phyloP scores from a whole-genome alignment of 805 yeast genomes.

The Candida glaebosa region DNA sequence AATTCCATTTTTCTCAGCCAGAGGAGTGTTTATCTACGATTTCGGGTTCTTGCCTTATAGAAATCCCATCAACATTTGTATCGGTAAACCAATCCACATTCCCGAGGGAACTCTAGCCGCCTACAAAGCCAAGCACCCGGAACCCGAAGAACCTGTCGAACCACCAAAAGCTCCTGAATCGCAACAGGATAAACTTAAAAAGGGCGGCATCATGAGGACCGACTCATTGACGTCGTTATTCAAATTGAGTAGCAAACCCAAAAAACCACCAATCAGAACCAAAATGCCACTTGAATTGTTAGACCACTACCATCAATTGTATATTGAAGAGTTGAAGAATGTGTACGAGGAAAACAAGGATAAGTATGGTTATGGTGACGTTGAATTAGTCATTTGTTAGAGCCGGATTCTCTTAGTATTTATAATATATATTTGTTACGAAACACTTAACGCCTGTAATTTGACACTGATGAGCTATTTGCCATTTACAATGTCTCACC shows the following conservation, averaged over 20 bases:
- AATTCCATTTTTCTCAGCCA: constrained; percentile 83
- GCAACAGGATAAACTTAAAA: constrained; percentile 2
- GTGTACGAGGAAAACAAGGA: constrained; percentile 67
- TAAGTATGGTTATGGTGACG: constrained; percentile 49
- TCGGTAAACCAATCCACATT: constrained; percentile 64
- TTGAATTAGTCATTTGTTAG: constrained; percentile 35
- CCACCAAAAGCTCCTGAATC: constrained; percentile 3
- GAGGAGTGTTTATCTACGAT: constrained; percentile 90
- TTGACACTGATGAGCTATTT: too few relatives aligned
- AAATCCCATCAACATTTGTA: constrained; percentile 71
- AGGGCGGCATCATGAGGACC: constrained; percentile 8
- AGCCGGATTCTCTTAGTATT: not conserved
- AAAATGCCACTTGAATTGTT: constrained; percentile 43
- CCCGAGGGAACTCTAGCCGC: constrained; percentile 40
- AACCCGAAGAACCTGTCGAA: constrained; percentile 14
- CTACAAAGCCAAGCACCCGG: constrained; percentile 28
- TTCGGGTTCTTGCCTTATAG: constrained; percentile 88
- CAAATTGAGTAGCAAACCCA: constrained; percentile 14
- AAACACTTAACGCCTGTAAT: too few relatives aligned
- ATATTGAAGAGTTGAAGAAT: constrained; percentile 58
- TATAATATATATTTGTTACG: too few relatives aligned
- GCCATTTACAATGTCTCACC: too few relatives aligned
- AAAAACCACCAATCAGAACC: constrained; percentile 16
- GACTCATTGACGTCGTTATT: constrained; percentile 29
- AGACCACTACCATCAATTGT: constrained; percentile 68